Evolutionary conservation across 1,284 basidiomycete species (phyloP).

Genomic region (Ceratobasidium papillatum): DNA sequence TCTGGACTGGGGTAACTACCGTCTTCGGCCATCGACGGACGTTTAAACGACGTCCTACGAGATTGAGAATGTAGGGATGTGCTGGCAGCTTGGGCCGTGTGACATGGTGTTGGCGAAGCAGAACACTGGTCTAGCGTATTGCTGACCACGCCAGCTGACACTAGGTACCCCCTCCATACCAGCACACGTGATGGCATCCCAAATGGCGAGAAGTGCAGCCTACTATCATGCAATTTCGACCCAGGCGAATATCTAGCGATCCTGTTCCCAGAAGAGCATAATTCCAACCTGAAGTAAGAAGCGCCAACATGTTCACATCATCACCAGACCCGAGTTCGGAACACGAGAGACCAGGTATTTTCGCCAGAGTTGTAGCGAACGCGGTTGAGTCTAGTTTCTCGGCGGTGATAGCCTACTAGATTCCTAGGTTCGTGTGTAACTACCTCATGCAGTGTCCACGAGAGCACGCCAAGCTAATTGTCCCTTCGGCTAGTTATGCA

Average conservation of each 20-base stretch:
- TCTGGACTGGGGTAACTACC: constrained; percentile 13
- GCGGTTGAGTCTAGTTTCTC: not conserved
- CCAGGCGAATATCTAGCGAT: not conserved
- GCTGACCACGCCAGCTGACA: constrained; percentile 7
- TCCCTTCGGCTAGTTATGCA: not conserved
- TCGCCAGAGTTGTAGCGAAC: constrained; percentile 13
- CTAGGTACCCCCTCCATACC: not conserved
- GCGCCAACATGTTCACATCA: constrained; percentile 7
- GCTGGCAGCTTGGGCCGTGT: constrained; percentile 1
- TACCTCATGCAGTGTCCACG: not conserved
- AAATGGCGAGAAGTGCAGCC: constrained; percentile 2
- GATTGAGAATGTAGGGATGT: constrained; percentile 1
- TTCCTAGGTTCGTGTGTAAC: not conserved
- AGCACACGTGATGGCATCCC: constrained; percentile 14
- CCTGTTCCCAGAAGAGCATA: constrained; percentile 3
- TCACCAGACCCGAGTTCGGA: constrained; percentile 19
- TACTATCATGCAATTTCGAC: constrained; percentile 3
- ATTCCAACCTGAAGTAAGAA: not conserved
- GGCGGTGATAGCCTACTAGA: constrained; percentile 25
- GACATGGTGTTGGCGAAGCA: constrained; percentile 5
- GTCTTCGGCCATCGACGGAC: not conserved
- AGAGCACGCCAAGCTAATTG: not conserved
- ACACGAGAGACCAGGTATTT: constrained; percentile 1
- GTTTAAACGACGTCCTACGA: constrained; percentile 7
- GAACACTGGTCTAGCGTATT: not conserved